Evolutionary conservation across 345 rosid species (phyloP), one percentile per base, ranked within the genome.

Genomic region (Camelina sativa): DNA sequence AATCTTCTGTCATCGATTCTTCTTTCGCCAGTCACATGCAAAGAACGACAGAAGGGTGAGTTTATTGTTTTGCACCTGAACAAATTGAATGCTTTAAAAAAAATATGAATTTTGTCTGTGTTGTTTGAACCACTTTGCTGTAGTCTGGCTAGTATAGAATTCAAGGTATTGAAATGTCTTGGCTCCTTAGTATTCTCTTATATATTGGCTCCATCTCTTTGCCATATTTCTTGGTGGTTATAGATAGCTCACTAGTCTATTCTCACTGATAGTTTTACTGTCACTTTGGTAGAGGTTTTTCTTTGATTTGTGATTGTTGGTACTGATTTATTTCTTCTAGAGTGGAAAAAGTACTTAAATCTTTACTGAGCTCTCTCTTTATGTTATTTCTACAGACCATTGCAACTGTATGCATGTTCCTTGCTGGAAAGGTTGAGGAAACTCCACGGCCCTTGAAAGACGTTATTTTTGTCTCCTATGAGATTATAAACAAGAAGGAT

Each of bases 401-500:
- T 63, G 98, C 96, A 10, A 91, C 97, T 1, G 95, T 90, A 61
- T 94, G 98, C 79, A 91, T 91, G 98, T 94, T 94, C 80, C 95
- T 91, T 72, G 96, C 98, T 60, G 98, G 95, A 79, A 94, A 91
- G 82, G 98, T 94, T 67, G 96, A 94, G 76, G 97, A 91, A 88
- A 93, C 98, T 73, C 96, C 98, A 20, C 95, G 97, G 40, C 96
- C 95, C 9, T 71, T 89, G 65, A 94, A 89, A 80, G 97, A 88
- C 72, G 97, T 94, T 71, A 94, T 94, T 57, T 82, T 85, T 69
- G 95, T 91, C 74, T 94, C 96, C 50, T 94, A 88, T 79, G 98
- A 91, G 79, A 91, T 94, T 47, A 88, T 90, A 28, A 85, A 94
- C 73, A 94, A 94, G 78, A 88, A 90, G 83, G 96, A 94, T 82